These are phyloP conservation scores for Tulasnella sp. DNA, from an alignment of 768 basidiomycete genomes.

Conservation along the genomic window DNA sequence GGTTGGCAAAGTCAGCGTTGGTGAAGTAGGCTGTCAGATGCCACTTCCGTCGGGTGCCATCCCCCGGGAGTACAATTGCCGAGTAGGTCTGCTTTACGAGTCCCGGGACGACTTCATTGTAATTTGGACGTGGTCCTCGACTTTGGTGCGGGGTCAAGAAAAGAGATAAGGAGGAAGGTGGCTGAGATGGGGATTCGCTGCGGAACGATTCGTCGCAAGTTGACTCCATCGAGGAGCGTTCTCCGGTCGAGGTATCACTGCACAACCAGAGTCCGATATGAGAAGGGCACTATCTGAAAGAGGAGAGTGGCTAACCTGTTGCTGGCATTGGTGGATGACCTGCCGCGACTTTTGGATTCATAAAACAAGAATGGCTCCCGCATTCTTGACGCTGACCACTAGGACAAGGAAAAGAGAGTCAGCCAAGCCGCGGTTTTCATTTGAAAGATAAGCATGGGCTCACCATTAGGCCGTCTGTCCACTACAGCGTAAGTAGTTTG, in stretches of 20 bases:
- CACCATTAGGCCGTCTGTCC: constrained; percentile 51
- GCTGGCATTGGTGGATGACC: constrained; percentile 4
- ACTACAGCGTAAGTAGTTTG: not conserved
- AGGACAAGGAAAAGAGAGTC: not conserved
- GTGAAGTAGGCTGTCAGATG: constrained; percentile 51
- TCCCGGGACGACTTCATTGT: constrained; percentile 36
- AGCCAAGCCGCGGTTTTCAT: not conserved
- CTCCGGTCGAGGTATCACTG: not conserved
- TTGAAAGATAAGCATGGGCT: not conserved
- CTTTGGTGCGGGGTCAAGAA: constrained; percentile 16
- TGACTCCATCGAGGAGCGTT: constrained; percentile 26
- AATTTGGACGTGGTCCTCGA: constrained; percentile 31
- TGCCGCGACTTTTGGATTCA: constrained; percentile 31
- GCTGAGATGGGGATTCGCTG: too few relatives aligned
- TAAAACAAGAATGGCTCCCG: constrained; percentile 62
- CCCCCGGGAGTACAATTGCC: constrained; percentile 41
- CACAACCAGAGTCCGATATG: not conserved
- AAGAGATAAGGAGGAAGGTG: too few relatives aligned
- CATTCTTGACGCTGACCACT: constrained; percentile 58
- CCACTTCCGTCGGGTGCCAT: constrained; percentile 38
- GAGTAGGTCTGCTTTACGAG: constrained; percentile 66
- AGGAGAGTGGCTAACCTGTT: constrained; percentile 6
- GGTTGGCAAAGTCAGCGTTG: constrained; percentile 36
- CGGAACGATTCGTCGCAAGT: constrained; percentile 22
- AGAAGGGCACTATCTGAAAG: not conserved